These are phyloP conservation scores for Thermomucor indicae-seudaticae DNA, from an alignment of 371 early-diverging fungal genomes.

Conservation along the genomic window DNA sequence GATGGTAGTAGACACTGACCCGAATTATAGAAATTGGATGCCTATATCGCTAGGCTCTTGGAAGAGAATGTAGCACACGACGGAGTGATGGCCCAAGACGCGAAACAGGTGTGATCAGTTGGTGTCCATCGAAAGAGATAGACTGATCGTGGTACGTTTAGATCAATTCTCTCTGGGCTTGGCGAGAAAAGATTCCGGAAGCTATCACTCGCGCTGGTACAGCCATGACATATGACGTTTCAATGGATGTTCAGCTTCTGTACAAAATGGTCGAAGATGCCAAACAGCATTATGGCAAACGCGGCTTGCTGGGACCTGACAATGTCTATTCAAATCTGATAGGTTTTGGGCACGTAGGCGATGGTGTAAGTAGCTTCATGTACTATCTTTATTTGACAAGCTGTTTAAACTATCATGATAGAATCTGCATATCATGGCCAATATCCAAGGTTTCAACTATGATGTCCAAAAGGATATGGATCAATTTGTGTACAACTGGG, in stretches of 20 bases:
- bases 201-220: conserved; percentile 60
- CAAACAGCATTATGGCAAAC: conserved; percentile 39
- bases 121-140: neutral
- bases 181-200: conserved; percentile 79
- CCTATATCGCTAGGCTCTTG: conserved; percentile 52
- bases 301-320: conserved; percentile 38
- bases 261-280: conserved; percentile 65
- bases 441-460: conserved; percentile 43
- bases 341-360: conserved; percentile 78
- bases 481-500: conserved; percentile 63
- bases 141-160: too few relatives aligned
- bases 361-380: conserved; percentile 28
- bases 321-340: conserved; percentile 41
- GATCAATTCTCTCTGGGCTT: conserved; percentile 57
- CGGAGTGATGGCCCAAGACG: conserved; percentile 78
- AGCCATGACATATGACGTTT: conserved; percentile 77
- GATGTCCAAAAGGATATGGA: conserved; percentile 18
- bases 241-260: conserved; percentile 62
- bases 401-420: conserved; percentile 12
- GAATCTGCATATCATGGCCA: conserved; percentile 80
- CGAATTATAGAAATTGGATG: conserved; percentile 50
- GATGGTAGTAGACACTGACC: neutral
- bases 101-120: conserved; percentile 23
- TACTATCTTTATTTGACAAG: neutral
- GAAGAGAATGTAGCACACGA: conserved; percentile 55